Conservation (phyloP, 208 protist species). For the Porcisia hertigi region DNA sequence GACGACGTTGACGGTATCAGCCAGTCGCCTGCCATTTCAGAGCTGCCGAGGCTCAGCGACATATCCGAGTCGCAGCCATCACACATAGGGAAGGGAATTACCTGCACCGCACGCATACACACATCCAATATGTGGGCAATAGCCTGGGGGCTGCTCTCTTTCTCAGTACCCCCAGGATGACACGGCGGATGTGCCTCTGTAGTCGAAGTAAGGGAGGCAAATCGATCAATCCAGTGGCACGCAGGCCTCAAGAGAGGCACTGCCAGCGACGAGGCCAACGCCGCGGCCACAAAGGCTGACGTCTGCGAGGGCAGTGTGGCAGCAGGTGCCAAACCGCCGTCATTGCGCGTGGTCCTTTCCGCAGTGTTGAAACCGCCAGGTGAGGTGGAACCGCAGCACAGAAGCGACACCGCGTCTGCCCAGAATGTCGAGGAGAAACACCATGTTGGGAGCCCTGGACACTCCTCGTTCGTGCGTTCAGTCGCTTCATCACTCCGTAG, state of each 20-base stretch:
- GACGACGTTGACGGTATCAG: conserved; percentile 20
- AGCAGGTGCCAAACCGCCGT: background rate
- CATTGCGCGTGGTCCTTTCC: background rate
- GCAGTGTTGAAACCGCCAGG: background rate
- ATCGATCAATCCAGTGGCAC: conserved; percentile 19
- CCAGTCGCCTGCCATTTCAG: conserved; percentile 22
- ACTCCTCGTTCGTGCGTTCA: background rate
- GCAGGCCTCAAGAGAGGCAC: conserved; percentile 6
- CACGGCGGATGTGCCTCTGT: background rate
- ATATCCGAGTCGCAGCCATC: conserved; percentile 24
- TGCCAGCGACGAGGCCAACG: conserved; percentile 2
- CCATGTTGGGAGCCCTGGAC: background rate
- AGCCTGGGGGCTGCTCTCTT: background rate
- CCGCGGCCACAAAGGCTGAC: conserved; percentile 12
- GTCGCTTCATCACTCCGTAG: background rate
- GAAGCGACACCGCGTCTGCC: background rate
- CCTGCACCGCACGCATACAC: conserved; percentile 19
- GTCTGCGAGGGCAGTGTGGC: conserved; percentile 12
- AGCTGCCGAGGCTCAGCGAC: conserved; percentile 3
- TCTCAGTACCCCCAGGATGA: background rate
- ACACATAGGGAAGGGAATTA: conserved; percentile 25
- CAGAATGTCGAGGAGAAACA: background rate
- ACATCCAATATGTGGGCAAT: conserved; percentile 14
- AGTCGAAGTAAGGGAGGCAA: background rate
- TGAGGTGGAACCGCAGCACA: background rate